These are phyloP conservation scores for Phytophthora podocarpi DNA, from an alignment of 352 stramenopile species.

Conservation along the genomic window DNA sequence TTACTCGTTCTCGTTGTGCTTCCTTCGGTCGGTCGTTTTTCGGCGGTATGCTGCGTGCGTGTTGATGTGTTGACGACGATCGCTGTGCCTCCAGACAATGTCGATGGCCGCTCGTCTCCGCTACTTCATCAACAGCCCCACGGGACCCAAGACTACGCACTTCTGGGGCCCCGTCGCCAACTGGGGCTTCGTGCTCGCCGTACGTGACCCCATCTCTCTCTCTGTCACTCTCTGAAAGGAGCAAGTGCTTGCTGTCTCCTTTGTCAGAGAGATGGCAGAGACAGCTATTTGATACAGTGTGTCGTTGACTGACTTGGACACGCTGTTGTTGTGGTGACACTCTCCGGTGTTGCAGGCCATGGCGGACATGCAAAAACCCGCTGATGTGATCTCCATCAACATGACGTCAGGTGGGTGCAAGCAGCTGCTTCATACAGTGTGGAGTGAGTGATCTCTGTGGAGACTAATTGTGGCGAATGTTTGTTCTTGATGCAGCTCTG, in stretches of 20 bases:
- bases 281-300: too few species aligned
- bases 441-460: background rate
- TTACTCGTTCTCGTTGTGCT: background rate
- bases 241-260: background rate
- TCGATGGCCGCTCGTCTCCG: conserved; percentile 50
- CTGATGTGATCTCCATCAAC: conserved; percentile 86
- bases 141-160: conserved; percentile 86
- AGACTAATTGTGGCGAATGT: conserved; percentile 3
- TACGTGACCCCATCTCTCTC: conserved; percentile 32
- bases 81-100: conserved; percentile 21
- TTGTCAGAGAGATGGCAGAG: too few species aligned
- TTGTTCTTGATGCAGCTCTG: conserved; percentile 47
- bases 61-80: too few species aligned
- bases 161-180: conserved; percentile 91
- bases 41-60: background rate
- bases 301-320: too few species aligned
- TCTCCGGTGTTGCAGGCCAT: conserved; percentile 81
- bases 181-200: conserved; percentile 87
- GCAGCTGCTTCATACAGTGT: background rate
- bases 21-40: background rate
- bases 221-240: background rate
- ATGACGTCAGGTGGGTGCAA: conserved; percentile 74
- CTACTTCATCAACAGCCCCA: conserved; percentile 81
- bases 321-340: conserved; percentile 1
- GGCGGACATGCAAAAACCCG: conserved; percentile 81